These are phyloP conservation scores for Trichosporon sp. DNA, from an alignment of 1,284 basidiomycete genomes.

Conservation along the genomic window DNA sequence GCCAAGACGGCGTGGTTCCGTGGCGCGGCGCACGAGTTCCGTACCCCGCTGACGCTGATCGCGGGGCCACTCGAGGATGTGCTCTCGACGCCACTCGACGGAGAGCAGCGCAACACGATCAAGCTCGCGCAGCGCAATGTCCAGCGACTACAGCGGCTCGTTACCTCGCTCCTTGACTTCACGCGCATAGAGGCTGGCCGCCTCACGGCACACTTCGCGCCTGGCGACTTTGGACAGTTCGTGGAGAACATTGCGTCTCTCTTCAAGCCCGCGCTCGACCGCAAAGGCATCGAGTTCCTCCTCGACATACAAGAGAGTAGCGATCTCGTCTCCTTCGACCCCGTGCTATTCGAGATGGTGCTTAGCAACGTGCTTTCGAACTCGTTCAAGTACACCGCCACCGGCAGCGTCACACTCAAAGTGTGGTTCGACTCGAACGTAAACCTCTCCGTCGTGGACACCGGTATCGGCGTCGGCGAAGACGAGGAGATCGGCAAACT, in stretches of 20 bases:
- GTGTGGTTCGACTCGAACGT: constrained; percentile 34
- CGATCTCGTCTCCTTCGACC: constrained; percentile 44
- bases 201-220: constrained; percentile 43
- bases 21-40: constrained; percentile 43
- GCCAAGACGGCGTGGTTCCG: constrained; percentile 41
- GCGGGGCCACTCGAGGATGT: constrained; percentile 43
- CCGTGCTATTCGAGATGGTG: constrained; percentile 53
- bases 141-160: constrained; percentile 40
- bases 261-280: constrained; percentile 43
- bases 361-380: constrained; percentile 47
- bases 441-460: constrained; percentile 46
- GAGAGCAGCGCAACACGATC: constrained; percentile 27
- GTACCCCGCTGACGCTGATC: constrained; percentile 42
- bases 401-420: constrained; percentile 32
- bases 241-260: constrained; percentile 48
- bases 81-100: constrained; percentile 20
- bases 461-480: constrained; percentile 49
- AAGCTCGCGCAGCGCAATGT: constrained; percentile 42
- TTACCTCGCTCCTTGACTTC: constrained; percentile 45
- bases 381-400: constrained; percentile 42
- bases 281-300: constrained; percentile 38
- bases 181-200: constrained; percentile 43
- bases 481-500: constrained; percentile 27
- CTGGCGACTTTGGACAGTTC: constrained; percentile 42
- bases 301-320: constrained; percentile 35